Evolutionary conservation across 192 early-diverging fungal species (phyloP), one percentile per base, ranked within the genome.

Genomic region (Entomortierella beljakovae): DNA sequence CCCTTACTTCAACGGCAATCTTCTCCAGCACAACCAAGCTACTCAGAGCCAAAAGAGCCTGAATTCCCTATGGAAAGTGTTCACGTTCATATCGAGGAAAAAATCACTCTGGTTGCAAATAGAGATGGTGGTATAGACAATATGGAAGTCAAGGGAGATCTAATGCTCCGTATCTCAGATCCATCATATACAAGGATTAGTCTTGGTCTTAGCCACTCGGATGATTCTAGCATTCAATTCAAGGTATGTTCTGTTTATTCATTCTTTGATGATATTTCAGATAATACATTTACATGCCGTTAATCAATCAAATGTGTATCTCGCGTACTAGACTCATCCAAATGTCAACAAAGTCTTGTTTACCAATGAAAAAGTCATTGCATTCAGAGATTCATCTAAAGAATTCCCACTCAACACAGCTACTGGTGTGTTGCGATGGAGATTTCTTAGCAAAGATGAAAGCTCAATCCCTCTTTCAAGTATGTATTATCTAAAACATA

Each of bases 301-400:
- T n/a, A n/a, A n/a, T n/a, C n/a, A n/a, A n/a, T n/a, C n/a, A n/a
- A n/a, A n/a, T n/a, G n/a, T n/a, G n/a, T n/a, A n/a, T n/a, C n/a
- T 52, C 9, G 13, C 32, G 11, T 34, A 4, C 32, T 63, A 63
- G 92, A 99, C 98, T 20, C 98, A 99, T 70, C 98, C 98, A 18
- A 95, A 99, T 68, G 93, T 99, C n/a, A 97, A 99, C 87, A 99
- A 97, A 81, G 86, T 83, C 34, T 81, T 92, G 35, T 99, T 94
- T 84, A 88, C 88, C 33, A 86, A 70, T 49, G 87, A 91, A 50
- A 86, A 83, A 33, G 80, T 90, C 6, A 86, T 99, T 70, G 90
- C 92, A 16, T 89, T 97, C 64, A 91, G 90, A 75, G 97, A 98
- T 68, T 83, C 92, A 8, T 80, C 89, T 53, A 85, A 90, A 57